These are phyloP conservation scores for Trichophyton equinum DNA, from an alignment of 2,329 filamentous ascomycete genomes.

Conservation along the genomic window DNA sequence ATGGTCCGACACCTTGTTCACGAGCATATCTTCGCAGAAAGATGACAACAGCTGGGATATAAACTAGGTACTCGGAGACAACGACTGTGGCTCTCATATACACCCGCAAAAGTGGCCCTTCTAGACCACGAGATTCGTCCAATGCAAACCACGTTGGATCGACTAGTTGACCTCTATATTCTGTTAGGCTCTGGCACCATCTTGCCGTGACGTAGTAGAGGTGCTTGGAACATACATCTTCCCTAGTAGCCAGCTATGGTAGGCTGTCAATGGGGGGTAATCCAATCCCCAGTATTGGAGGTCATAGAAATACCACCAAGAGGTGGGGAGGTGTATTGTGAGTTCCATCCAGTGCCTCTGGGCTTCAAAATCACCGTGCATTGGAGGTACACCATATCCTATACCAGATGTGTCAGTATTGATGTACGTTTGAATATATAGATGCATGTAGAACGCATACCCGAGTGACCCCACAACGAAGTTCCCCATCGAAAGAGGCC, in stretches of 20 bases:
- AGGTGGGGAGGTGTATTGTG: conserved; percentile 74
- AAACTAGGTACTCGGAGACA: conserved; percentile 80
- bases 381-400: conserved; percentile 72
- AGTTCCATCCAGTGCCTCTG: conserved; percentile 99
- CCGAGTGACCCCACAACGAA: conserved; percentile 90
- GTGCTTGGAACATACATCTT: conserved; percentile 46
- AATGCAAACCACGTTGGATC: conserved; percentile 80
- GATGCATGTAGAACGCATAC: conserved; percentile 35
- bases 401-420: conserved; percentile 6
- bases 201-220: neutral
- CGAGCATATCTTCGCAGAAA: conserved; percentile 73
- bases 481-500: conserved; percentile 89
- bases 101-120: conserved; percentile 70
- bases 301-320: conserved; percentile 97
- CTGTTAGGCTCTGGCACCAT: neutral
- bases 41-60: conserved; percentile 71
- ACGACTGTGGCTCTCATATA: conserved; percentile 93
- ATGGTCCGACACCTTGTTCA: conserved; percentile 62
- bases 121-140: conserved; percentile 65
- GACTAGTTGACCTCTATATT: conserved; percentile 55
- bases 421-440: neutral
- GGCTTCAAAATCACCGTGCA: conserved; percentile 95
- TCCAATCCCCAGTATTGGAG: conserved; percentile 95
- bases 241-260: conserved; percentile 93
- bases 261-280: conserved; percentile 93